Evolutionary conservation across 108 stramenopile genomes (phyloP).

Genomic region (Cylindrotheca closterium): DNA sequence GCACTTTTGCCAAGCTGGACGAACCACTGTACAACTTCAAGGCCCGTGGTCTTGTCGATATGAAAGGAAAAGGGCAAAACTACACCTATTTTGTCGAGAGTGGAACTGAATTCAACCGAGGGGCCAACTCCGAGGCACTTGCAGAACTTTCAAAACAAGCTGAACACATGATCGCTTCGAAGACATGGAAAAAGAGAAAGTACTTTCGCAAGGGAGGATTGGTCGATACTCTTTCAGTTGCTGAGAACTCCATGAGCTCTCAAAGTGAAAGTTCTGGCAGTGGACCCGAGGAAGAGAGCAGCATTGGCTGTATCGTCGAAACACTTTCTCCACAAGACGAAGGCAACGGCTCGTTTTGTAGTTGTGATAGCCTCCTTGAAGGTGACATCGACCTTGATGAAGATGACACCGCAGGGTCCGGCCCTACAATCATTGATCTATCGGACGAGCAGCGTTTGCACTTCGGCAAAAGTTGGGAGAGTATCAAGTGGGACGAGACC

Average conservation of each 20-base stretch:
- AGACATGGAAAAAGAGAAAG: too few species aligned
- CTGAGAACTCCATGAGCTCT: not conserved
- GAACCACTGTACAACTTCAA: not conserved
- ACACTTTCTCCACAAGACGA: too few species aligned
- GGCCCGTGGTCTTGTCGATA: not conserved
- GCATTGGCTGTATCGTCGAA: not conserved
- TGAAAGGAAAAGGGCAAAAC: not conserved
- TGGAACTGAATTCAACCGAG: too few species aligned
- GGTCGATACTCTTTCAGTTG: not conserved
- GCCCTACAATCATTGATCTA: too few species aligned
- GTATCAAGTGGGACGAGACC: not conserved
- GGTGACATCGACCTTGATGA: too few species aligned
- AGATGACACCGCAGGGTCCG: too few species aligned
- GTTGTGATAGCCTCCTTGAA: not conserved
- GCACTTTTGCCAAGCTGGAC: not conserved
- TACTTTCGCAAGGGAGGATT: too few species aligned
- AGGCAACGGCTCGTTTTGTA: not conserved
- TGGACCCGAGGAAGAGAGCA: not conserved
- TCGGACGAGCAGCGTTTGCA: too few species aligned
- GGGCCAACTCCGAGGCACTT: too few species aligned
- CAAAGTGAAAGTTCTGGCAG: not conserved
- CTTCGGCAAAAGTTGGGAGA: too few species aligned
- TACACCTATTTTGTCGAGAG: not conserved
- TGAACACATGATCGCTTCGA: too few species aligned
- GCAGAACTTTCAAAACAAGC: too few species aligned